Percentiles rank a stretch among this genome's conserved stretches.
These are phyloP conservation scores for Volvox africanus DNA, from an alignment of 139 green algal species.

Conservation along the genomic window DNA sequence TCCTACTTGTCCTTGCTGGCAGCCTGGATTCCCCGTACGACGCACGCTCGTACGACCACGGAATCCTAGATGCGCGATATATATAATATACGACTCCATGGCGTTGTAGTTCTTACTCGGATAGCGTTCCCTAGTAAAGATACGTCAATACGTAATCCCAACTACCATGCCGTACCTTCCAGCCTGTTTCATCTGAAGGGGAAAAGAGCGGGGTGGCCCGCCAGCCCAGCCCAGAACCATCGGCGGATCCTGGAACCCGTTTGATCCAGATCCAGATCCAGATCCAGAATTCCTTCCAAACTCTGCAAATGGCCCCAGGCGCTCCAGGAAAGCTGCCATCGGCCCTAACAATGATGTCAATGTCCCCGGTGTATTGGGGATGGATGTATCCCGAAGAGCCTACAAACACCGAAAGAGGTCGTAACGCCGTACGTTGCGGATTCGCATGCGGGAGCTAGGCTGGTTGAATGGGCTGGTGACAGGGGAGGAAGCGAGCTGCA, in stretches of 20 bases:
- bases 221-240: constrained; percentile 66
- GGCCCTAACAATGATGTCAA: background rate
- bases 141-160: background rate
- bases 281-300: background rate
- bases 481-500: no score
- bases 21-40: no score
- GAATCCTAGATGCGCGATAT: no score
- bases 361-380: background rate
- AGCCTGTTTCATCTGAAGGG: constrained; percentile 71
- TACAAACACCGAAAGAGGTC: background rate
- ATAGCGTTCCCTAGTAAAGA: no score
- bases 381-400: constrained; percentile 37
- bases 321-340: background rate
- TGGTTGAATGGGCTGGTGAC: no score
- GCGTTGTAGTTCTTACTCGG: no score
- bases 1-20: no score
- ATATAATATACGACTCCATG: no score
- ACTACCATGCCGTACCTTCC: constrained; percentile 63
- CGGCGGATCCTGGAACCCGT: constrained; percentile 60
- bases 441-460: no score
- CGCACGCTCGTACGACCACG: no score
- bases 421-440: no score
- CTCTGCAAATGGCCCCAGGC: background rate
- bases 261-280: background rate
- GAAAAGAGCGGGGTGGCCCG: constrained; percentile 69